phyloP scores from a whole-genome alignment of 768 basidiomycete genomes.

The Epithele typhae region DNA sequence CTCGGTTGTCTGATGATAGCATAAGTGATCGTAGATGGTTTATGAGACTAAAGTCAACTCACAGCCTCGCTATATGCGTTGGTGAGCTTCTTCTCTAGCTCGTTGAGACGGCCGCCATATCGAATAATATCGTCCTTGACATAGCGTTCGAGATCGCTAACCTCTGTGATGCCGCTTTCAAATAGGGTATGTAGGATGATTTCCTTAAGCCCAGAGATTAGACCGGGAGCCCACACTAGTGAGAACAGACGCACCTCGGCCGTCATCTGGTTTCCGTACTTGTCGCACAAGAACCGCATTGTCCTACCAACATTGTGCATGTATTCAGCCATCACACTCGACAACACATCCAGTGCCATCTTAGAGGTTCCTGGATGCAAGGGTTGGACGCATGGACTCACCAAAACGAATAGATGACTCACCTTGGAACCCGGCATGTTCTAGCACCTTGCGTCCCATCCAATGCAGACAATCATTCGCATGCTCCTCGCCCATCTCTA shows the following conservation, averaged over 20 bases:
- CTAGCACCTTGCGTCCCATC: conserved; percentile 74
- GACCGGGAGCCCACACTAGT: too few species aligned
- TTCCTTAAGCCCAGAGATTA: conserved; percentile 64
- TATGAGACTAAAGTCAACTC: conserved; percentile 20
- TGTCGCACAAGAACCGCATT: conserved; percentile 77
- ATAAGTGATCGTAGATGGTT: background rate
- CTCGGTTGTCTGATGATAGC: conserved; percentile 34
- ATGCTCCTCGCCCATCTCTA: conserved; percentile 56
- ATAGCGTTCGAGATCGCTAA: conserved; percentile 81
- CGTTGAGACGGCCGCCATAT: conserved; percentile 69
- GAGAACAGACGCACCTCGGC: conserved; percentile 77
- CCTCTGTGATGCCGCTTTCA: conserved; percentile 77
- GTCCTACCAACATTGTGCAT: conserved; percentile 83
- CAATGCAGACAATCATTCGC: conserved; percentile 65
- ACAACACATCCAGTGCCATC: conserved; percentile 70
- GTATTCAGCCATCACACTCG: conserved; percentile 76
- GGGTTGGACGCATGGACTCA: too few species aligned
- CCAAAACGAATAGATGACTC: conserved; percentile 25
- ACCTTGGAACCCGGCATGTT: conserved; percentile 94
- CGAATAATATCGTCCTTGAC: conserved; percentile 85
- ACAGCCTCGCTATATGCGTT: conserved; percentile 81
- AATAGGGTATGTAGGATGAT: conserved; percentile 89
- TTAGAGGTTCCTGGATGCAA: conserved; percentile 79
- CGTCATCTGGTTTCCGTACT: conserved; percentile 74
- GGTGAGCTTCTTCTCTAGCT: conserved; percentile 83